A percentile compares a stretch with the other conserved stretches of the same genome.
Conservation (phyloP, 768 basidiomycete species). For the Trametes gibbosa region DNA sequence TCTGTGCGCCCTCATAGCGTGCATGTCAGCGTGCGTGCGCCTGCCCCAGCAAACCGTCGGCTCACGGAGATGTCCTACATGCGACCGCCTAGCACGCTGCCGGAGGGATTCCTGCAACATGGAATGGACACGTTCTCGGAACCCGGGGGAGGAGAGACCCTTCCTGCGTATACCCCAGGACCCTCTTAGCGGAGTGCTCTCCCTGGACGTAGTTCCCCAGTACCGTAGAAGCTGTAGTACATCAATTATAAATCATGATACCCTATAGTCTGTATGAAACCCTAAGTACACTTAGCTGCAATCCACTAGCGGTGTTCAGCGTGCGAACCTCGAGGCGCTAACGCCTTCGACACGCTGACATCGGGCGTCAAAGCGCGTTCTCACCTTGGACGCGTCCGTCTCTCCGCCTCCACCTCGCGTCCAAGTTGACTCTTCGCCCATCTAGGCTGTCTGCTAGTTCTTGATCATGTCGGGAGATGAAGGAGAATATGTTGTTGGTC, state of each 20-base stretch:
- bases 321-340: background rate
- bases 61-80: background rate
- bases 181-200: background rate
- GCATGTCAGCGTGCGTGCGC: too few relatives aligned
- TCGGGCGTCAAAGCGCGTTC: slow-evolving; percentile 9
- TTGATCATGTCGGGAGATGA: slow-evolving; percentile 35
- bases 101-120: background rate
- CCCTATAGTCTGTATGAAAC: too few relatives aligned
- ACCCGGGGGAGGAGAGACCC: background rate
- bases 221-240: too few relatives aligned
- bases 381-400: slow-evolving; percentile 6
- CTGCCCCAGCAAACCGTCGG: background rate
- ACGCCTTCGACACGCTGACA: background rate
- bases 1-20: background rate
- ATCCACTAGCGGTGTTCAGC: too few relatives aligned
- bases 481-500: slow-evolving; percentile 68
- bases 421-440: background rate
- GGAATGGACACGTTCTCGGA: background rate
- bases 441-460: background rate
- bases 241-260: too few relatives aligned
- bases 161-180: background rate
- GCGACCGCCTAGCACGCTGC: background rate
- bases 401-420: background rate
- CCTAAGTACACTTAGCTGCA: too few relatives aligned
- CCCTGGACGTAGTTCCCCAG: too few relatives aligned